These are phyloP conservation scores for Thielaviopsis populi DNA, from an alignment of 2,329 filamentous ascomycete genomes.

Conservation along the genomic window DNA sequence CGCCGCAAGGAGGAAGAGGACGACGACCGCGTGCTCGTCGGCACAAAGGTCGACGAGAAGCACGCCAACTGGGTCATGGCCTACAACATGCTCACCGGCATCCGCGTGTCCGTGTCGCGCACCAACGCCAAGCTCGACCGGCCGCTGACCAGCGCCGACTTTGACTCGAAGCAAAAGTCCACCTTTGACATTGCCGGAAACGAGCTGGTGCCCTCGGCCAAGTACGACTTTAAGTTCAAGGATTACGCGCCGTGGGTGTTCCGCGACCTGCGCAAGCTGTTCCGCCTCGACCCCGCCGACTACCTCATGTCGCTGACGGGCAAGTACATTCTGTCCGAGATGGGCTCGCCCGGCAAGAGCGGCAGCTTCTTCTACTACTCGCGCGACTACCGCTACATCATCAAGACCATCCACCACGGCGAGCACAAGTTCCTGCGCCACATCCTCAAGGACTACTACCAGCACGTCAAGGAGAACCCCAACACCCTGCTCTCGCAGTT, in stretches of 20 bases:
- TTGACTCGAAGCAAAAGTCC: constrained; percentile 89
- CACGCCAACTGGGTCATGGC: constrained; percentile 96
- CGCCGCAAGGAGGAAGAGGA: constrained; percentile 73
- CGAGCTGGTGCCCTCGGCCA: constrained; percentile 90
- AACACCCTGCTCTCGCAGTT: constrained; percentile 97
- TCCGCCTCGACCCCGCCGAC: constrained; percentile 87
- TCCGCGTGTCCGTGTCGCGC: constrained; percentile 88
- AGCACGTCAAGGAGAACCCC: constrained; percentile 81
- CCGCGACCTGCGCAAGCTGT: constrained; percentile 72
- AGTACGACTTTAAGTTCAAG: constrained; percentile 99
- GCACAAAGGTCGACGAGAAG: constrained; percentile 93
- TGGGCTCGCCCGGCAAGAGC: constrained; percentile 93
- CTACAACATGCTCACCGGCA: constrained; percentile 99
- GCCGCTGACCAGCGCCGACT: constrained; percentile 78
- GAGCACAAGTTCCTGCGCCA: constrained; percentile 80
- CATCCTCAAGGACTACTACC: constrained; percentile 81
- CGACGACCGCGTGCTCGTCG: constrained; percentile 86
- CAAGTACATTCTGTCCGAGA: constrained; percentile 95
- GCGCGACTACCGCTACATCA: constrained; percentile 98
- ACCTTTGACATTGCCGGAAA: constrained; percentile 86
- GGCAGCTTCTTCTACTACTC: constrained; percentile 99
- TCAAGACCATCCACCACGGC: constrained; percentile 96
- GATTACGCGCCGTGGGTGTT: constrained; percentile 99
- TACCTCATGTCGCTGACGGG: constrained; percentile 96
- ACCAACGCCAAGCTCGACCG: constrained; percentile 95